Evolutionary conservation across 306 rosid genomes (phyloP).

Genomic region (Hylodesmum podocarpum): DNA sequence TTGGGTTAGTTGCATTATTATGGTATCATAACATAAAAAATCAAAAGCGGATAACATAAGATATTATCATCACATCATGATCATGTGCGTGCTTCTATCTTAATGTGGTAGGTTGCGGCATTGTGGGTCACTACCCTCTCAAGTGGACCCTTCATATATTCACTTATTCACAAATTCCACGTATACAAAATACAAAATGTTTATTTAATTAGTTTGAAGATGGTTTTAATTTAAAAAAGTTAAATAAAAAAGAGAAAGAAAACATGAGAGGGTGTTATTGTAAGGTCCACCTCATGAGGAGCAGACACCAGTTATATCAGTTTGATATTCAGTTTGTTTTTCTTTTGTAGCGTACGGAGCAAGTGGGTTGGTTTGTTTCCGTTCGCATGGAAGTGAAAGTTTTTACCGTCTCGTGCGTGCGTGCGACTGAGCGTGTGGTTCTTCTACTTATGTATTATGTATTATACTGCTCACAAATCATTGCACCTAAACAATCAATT

Average conservation of each 20-base stretch:
- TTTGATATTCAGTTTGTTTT: conserved; percentile 50
- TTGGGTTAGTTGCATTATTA: conserved; percentile 21
- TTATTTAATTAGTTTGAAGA: too few species aligned
- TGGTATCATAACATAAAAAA: conserved; percentile 26
- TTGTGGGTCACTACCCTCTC: conserved; percentile 19
- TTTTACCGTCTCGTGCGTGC: conserved; percentile 17
- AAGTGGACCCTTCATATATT: conserved; percentile 17
- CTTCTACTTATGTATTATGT: background rate
- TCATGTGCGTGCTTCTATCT: conserved; percentile 36
- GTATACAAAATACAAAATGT: too few species aligned
- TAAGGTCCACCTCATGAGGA: conserved; percentile 42
- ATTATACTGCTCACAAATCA: too few species aligned
- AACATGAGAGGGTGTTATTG: conserved; percentile 16
- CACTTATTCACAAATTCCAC: conserved; percentile 1
- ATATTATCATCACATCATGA: conserved; percentile 35
- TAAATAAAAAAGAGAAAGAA: background rate
- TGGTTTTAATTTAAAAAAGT: too few species aligned
- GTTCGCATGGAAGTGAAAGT: conserved; percentile 25
- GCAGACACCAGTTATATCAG: conserved; percentile 44
- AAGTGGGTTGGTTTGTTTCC: conserved; percentile 40
- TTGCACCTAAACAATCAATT: too few species aligned
- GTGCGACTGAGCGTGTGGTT: background rate
- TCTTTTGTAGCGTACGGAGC: conserved; percentile 44
- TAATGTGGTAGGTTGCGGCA: conserved; percentile 15
- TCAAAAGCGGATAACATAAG: conserved; percentile 26